Percentiles rank a stretch among this genome's conserved stretches.
These are phyloP conservation scores for Podila minutissima DNA, from an alignment of 192 early-diverging fungal genomes.

Conservation along the genomic window DNA sequence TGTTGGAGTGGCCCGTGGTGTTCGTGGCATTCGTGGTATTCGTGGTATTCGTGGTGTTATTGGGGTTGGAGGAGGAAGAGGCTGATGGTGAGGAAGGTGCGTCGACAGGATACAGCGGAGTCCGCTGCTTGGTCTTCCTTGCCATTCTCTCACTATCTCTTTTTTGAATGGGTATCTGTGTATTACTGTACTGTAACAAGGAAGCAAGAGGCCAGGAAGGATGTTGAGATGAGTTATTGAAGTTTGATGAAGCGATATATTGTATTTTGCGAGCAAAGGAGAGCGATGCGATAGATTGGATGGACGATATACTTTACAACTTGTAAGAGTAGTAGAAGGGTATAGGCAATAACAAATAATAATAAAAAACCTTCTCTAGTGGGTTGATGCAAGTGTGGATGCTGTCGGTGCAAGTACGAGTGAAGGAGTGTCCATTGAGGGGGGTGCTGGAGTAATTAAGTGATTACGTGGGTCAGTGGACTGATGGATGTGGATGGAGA, in stretches of 20 bases:
- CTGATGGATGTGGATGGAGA: background rate
- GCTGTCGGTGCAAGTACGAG: background rate
- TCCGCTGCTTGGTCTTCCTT: conserved; percentile 10
- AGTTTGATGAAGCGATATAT: no score
- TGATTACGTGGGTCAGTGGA: no score
- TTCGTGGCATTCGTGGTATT: background rate
- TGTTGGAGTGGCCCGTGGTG: conserved; percentile 7
- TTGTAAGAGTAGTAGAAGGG: no score
- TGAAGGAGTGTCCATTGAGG: conserved; percentile 1
- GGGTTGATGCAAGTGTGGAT: no score
- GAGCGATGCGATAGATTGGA: no score
- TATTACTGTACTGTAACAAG: background rate
- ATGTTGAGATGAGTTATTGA: no score
- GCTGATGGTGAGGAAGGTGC: background rate
- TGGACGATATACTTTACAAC: no score
- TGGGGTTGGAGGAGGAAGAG: background rate
- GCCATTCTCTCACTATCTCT: background rate
- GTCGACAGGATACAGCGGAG: background rate
- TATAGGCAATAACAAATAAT: no score
- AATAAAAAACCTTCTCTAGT: no score
- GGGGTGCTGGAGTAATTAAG: no score
- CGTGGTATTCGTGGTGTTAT: background rate
- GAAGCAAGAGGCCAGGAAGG: background rate
- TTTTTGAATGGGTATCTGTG: background rate
- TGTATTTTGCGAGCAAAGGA: no score